A percentile compares a stretch with the other conserved stretches of the same genome.
phyloP scores from a whole-genome alignment of 2,329 filamentous ascomycete genomes.

The Penicillium sp. region DNA sequence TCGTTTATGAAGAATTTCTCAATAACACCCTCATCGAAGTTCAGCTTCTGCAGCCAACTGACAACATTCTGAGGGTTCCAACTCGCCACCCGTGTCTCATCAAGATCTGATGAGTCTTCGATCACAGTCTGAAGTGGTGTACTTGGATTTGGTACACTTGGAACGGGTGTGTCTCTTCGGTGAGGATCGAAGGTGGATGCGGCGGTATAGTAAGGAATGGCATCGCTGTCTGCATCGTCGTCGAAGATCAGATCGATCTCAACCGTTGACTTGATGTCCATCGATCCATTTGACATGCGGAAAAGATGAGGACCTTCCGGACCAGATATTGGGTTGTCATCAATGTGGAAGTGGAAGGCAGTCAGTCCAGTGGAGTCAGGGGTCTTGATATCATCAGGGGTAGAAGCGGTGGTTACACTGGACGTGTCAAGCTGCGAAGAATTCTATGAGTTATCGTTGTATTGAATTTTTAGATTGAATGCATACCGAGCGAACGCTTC shows the following conservation, averaged over 20 bases:
- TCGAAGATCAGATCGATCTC: conserved; percentile 23
- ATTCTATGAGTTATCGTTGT: not conserved
- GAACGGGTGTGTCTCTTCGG: not conserved
- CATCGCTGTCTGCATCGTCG: not conserved
- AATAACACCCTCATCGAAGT: conserved; percentile 51
- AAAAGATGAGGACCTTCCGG: conserved; percentile 90
- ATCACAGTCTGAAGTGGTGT: not conserved
- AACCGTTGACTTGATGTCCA: conserved; percentile 3
- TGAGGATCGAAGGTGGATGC: not conserved
- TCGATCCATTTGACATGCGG: conserved; percentile 47
- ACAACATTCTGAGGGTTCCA: not conserved
- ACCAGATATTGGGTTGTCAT: conserved; percentile 65
- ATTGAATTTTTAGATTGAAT: not conserved
- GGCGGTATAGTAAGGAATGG: not conserved
- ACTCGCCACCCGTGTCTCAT: not conserved
- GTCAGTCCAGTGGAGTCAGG: conserved; percentile 37
- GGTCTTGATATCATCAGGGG: conserved; percentile 65
- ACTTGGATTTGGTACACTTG: not conserved
- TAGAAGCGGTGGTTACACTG: conserved; percentile 84
- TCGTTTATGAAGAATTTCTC: conserved; percentile 89
- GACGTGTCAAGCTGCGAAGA: conserved; percentile 40
- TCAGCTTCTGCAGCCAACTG: not conserved
- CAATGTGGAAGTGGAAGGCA: conserved; percentile 56
- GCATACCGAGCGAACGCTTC: not conserved
- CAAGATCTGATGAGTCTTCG: not conserved